Evolutionary conservation across 2,329 filamentous ascomycete species (phyloP).

Genomic region (Clarireedia paspali): DNA sequence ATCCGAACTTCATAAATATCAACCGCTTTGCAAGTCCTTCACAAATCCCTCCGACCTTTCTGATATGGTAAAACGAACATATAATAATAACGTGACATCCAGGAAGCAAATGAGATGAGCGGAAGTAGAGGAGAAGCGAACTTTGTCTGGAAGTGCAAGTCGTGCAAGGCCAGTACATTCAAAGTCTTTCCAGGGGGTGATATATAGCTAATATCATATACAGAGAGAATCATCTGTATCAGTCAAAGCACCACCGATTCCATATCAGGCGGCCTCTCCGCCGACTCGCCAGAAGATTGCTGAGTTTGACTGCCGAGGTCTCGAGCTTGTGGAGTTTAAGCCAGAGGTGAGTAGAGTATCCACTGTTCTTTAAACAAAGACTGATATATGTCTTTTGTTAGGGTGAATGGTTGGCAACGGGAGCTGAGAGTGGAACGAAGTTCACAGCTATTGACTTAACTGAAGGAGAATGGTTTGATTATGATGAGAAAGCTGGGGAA

Average conservation of each 20-base stretch:
- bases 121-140: constrained; percentile 94
- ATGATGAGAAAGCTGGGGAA: constrained; percentile 86
- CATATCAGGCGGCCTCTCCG: constrained; percentile 65
- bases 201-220: not conserved
- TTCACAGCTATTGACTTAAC: constrained; percentile 75
- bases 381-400: constrained; percentile 30
- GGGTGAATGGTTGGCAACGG: constrained; percentile 87
- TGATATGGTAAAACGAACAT: not conserved
- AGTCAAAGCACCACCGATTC: constrained; percentile 64
- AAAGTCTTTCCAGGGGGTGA: not conserved
- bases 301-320: constrained; percentile 85
- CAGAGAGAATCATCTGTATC: constrained; percentile 80
- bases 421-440: constrained; percentile 69
- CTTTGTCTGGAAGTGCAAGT: constrained; percentile 99
- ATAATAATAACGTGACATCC: not conserved
- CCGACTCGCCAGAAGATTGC: constrained; percentile 73
- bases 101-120: constrained; percentile 88
- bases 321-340: constrained; percentile 88
- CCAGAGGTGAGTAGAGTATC: constrained; percentile 57
- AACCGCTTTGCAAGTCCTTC: constrained; percentile 66
- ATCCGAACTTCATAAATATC: constrained; percentile 78
- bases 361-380: too few species aligned
- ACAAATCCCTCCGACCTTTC: not conserved
- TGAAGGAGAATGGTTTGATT: constrained; percentile 97
- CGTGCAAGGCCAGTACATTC: constrained; percentile 72